Conservation (phyloP, 768 basidiomycete genomes). For the Gloeopeniophorella convolvens region DNA sequence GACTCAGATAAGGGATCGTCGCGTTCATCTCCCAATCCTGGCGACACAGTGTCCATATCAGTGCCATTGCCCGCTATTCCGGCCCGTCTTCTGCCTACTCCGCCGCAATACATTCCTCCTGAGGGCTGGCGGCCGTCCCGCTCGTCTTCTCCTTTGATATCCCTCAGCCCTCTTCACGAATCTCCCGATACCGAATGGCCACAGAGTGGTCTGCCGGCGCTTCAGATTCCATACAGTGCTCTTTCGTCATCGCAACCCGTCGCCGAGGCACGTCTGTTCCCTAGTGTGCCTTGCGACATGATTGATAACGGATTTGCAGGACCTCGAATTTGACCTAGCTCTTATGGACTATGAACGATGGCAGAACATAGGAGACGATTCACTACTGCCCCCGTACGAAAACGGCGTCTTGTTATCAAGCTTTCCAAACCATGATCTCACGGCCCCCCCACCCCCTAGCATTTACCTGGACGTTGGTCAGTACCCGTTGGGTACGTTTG, state of each 20-base stretch:
- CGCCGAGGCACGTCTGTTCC: conserved; percentile 2
- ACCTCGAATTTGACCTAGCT: not conserved
- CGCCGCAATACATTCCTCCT: not conserved
- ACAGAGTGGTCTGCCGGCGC: not conserved
- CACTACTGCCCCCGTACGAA: not conserved
- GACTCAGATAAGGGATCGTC: not conserved
- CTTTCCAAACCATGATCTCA: not conserved
- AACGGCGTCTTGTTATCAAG: not conserved
- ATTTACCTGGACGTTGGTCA: conserved; percentile 9
- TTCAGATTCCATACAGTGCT: too few relatives aligned
- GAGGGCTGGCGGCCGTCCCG: conserved; percentile 1
- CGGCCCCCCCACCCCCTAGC: conserved; percentile 2
- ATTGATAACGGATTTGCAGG: not conserved
- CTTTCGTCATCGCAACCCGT: not conserved
- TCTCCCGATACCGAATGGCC: not conserved
- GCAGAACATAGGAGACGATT: not conserved
- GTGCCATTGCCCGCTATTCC: not conserved
- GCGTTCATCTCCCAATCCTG: not conserved
- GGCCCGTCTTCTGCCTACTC: not conserved
- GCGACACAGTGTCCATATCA: not conserved
- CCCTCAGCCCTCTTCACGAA: conserved; percentile 1
- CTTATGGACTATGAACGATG: not conserved
- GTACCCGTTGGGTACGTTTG: conserved; percentile 1
- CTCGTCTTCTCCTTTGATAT: not conserved
- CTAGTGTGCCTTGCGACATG: not conserved